Percentiles rank a stretch among this genome's conserved stretches.
These are phyloP conservation scores for Suillus brevipes DNA, from an alignment of 768 basidiomycete genomes.

Conservation along the genomic window DNA sequence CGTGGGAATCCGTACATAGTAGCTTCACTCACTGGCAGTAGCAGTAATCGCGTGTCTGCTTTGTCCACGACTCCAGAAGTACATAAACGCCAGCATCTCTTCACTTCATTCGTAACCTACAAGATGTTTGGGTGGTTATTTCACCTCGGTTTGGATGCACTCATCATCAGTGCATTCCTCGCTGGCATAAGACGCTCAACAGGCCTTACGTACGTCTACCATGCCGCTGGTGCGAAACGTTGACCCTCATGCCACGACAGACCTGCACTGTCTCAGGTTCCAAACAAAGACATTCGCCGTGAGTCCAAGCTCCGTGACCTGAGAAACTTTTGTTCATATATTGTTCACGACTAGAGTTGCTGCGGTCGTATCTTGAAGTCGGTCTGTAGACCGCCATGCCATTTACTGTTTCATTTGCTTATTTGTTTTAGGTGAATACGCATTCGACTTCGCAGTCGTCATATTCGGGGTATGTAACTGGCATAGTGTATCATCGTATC, in stretches of 20 bases:
- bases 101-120: background rate
- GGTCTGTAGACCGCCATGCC: constrained; percentile 45
- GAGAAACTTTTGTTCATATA: background rate
- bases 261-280: constrained; percentile 71
- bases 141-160: constrained; percentile 74
- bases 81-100: background rate
- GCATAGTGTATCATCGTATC: constrained; percentile 4
- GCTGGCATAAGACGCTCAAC: constrained; percentile 85
- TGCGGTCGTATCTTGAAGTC: constrained; percentile 77
- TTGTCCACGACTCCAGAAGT: background rate
- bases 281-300: constrained; percentile 90
- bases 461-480: constrained; percentile 63
- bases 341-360: constrained; percentile 48
- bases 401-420: background rate
- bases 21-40: background rate
- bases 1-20: no score
- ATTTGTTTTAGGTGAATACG: constrained; percentile 67
- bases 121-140: constrained; percentile 40
- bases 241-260: constrained; percentile 36
- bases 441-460: constrained; percentile 85
- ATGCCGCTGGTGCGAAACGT: background rate
- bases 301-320: constrained; percentile 33
- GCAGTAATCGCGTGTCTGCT: background rate
- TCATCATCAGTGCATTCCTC: constrained; percentile 77
- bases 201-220: constrained; percentile 71